A percentile compares a stretch with the other conserved stretches of the same genome.
Conservation (phyloP, 306 rosid genomes). For the Sesbania bispinosa region DNA sequence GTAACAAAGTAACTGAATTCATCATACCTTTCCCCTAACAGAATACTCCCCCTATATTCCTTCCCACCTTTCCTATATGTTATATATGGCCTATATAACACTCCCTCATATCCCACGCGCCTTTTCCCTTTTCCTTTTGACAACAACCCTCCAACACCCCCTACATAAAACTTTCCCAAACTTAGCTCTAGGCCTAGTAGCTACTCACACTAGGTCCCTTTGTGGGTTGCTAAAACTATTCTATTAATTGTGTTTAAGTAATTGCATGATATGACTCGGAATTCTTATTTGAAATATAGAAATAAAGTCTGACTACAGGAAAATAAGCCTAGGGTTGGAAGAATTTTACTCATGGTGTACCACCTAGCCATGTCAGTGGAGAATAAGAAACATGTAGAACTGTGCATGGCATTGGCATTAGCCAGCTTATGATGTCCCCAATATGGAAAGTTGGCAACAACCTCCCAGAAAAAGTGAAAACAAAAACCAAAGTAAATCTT, state of each 20-base stretch:
- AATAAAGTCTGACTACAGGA: background rate
- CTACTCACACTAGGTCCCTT: no score
- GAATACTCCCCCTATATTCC: background rate
- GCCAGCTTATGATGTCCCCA: background rate
- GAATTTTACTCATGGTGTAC: constrained; percentile 12
- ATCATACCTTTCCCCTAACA: background rate
- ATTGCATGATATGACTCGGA: background rate
- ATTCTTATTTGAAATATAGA: background rate
- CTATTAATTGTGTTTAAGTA: background rate
- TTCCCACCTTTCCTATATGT: background rate
- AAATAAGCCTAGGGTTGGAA: background rate
- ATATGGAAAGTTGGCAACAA: background rate
- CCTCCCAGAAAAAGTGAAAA: background rate
- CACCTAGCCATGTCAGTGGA: background rate
- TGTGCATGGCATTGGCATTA: background rate
- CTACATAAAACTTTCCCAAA: no score
- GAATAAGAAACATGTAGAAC: background rate
- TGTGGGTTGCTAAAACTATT: no score
- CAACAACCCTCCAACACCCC: no score
- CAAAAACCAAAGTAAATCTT: background rate
- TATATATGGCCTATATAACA: background rate
- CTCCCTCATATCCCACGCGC: no score
- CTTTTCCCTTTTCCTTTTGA: no score
- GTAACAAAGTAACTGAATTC: background rate
- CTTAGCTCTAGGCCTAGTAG: no score